Base-by-base conservation (phyloP, 768 basidiomycete species). In the Boletus subparvulus region DNA sequence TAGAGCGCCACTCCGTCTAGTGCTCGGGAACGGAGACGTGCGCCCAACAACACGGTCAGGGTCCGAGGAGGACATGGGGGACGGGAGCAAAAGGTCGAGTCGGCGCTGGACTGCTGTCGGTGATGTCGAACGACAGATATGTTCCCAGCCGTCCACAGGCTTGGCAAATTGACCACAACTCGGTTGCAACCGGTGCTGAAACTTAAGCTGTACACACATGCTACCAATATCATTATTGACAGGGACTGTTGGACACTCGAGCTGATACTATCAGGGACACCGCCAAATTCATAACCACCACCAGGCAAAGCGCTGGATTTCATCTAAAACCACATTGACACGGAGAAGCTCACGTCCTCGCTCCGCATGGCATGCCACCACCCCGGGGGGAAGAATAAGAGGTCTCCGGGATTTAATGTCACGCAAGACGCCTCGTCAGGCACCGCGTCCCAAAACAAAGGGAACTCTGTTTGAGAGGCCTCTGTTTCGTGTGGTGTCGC, bases 361-460 rank as follows among this genome's bases (percentile, higher is more conserved):
- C 85, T 87, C 60, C 86, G 83, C 89, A 93, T 90, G 17, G 87
- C 88, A 71, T 96, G 93, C 93, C 93, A 96, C 93, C 93, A 96
- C 30, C 90, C 86, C 5, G 90, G 88, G 19, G 96, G 96, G 61
- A 98, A 87, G 68, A 90, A 89, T 44, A 98, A 75, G 43, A 95
- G 54, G 72, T 98, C 96, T 0, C 95, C 96, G 1, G 94, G 86
- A 52, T 79, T 74, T 2, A 98, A 77, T 1, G 83, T 84, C 33
- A 80, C 81, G 47, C 77, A 77, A 72, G 81, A 78, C 2, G 93
- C 87, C 21, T 73, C 49, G 9, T 84, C 84, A 24, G 80, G 78
- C 21, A 87, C 91, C 0, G 78, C 55, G 17, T 74, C 61, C 72
- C 77, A 76, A 65, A 91, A 94, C 12, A 75, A 68, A 5, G 83